Evolutionary conservation across 495 filamentous ascomycete species (phyloP).

Genomic region (Podospora australis): DNA sequence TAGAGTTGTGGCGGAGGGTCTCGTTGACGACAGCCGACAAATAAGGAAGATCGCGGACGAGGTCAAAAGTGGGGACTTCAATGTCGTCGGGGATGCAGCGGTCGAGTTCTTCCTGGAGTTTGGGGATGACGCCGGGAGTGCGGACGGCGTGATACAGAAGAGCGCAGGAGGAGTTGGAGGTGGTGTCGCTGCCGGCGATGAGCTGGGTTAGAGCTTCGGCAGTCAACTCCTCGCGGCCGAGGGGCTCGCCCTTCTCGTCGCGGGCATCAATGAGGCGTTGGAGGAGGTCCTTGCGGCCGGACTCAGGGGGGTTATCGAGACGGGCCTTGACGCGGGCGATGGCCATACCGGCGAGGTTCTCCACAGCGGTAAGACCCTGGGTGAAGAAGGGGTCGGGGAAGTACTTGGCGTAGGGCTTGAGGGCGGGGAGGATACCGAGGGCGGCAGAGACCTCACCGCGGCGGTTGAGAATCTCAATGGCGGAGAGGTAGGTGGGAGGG

Average conservation of each 20-base stretch:
- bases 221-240: conserved; percentile 73
- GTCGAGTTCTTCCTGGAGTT: conserved; percentile 69
- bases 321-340: conserved; percentile 73
- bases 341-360: conserved; percentile 67
- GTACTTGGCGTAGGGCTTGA: conserved; percentile 60
- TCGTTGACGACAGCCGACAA: conserved; percentile 78
- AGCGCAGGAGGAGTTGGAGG: conserved; percentile 82
- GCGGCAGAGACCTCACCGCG: conserved; percentile 62
- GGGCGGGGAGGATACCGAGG: conserved; percentile 51
- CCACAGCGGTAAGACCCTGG: conserved; percentile 55
- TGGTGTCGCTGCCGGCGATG: conserved; percentile 87
- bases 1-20: conserved; percentile 83
- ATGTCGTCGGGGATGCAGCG: conserved; percentile 52
- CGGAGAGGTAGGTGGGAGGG: conserved; percentile 52
- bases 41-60: conserved; percentile 71
- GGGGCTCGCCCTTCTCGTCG: conserved; percentile 66
- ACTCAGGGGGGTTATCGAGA: conserved; percentile 57
- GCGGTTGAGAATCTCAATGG: conserved; percentile 66
- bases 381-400: conserved; percentile 64
- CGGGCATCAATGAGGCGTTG: conserved; percentile 80
- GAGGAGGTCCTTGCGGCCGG: conserved; percentile 67
- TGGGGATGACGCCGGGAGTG: conserved; percentile 64
- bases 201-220: conserved; percentile 86
- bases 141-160: conserved; percentile 68
- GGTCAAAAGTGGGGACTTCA: conserved; percentile 61